A percentile compares a stretch with the other conserved stretches of the same genome.
Conservation (phyloP, 2,329 filamentous ascomycete genomes). For the Neofusicoccum ribis region DNA sequence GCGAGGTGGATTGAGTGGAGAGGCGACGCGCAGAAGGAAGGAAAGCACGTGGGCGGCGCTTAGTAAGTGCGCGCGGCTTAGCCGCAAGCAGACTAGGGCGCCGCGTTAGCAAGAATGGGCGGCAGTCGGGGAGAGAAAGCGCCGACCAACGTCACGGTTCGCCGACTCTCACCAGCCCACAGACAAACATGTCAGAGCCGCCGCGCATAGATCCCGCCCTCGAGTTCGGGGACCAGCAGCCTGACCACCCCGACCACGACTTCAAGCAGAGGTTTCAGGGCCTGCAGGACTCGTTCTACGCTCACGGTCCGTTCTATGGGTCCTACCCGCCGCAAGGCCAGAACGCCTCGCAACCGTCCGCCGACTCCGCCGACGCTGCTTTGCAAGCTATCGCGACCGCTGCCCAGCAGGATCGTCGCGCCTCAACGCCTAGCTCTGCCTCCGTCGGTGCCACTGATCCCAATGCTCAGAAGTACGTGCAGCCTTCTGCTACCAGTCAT, state of each 20-base stretch:
- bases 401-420: constrained; percentile 15
- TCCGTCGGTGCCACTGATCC: constrained; percentile 9
- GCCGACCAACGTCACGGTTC: background rate
- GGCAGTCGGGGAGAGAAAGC: background rate
- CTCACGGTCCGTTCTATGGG: constrained; percentile 3
- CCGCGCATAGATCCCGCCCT: constrained; percentile 13
- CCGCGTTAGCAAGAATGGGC: background rate
- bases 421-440: constrained; percentile 15
- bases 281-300: constrained; percentile 14
- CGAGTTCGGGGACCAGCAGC: constrained; percentile 9
- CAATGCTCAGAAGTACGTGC: constrained; percentile 2
- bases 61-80: background rate
- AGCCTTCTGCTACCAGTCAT: background rate
- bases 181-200: background rate
- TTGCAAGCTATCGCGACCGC: constrained; percentile 17
- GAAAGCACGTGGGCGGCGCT: background rate
- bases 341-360: background rate
- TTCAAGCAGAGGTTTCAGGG: constrained; percentile 14
- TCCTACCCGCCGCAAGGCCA: background rate
- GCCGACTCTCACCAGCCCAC: background rate
- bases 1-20: background rate
- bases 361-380: constrained; percentile 12
- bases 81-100: background rate
- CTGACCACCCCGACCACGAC: constrained; percentile 11
- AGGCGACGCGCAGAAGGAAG: background rate